Percentiles rank a stretch among this genome's conserved stretches.
These are phyloP conservation scores for Aspergillus ellipticus DNA, from an alignment of 495 filamentous ascomycete genomes.

Conservation along the genomic window DNA sequence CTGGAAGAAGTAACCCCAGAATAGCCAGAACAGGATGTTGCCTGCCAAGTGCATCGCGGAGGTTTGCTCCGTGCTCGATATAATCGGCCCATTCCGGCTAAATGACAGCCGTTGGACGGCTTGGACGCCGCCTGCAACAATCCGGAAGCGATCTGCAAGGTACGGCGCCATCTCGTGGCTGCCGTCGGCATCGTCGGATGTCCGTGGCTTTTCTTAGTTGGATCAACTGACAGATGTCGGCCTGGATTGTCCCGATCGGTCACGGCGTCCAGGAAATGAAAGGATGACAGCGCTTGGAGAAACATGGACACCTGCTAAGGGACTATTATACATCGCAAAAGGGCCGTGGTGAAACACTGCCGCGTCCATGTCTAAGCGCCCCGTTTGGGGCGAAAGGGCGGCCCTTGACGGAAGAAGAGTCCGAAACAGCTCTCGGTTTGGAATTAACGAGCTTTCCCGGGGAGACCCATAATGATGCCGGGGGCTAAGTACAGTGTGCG, in stretches of 20 bases:
- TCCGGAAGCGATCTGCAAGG: constrained; percentile 22
- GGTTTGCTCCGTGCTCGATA: neutral
- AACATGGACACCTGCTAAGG: neutral
- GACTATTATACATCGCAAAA: neutral
- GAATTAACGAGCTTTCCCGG: neutral
- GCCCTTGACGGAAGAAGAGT: neutral
- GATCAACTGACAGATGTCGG: neutral
- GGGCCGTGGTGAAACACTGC: neutral
- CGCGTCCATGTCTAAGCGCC: neutral
- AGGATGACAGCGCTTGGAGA: neutral
- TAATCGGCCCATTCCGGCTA: constrained; percentile 8
- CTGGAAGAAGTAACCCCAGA: neutral
- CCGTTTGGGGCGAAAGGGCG: neutral
- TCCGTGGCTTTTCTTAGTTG: neutral
- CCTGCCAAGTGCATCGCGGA: constrained; percentile 3
- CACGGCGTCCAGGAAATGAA: neutral
- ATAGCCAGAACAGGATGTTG: neutral
- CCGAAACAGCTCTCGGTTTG: neutral
- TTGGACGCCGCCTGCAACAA: neutral
- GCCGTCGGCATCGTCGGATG: neutral
- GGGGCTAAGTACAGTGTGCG: neutral
- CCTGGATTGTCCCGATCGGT: neutral
- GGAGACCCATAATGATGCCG: neutral
- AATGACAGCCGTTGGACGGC: constrained; percentile 8
- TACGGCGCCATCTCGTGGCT: constrained; percentile 1